Evolutionary conservation across 352 stramenopile genomes (phyloP), one percentile per base, ranked within the genome.

Genomic region (Saprolegnia diclina): DNA sequence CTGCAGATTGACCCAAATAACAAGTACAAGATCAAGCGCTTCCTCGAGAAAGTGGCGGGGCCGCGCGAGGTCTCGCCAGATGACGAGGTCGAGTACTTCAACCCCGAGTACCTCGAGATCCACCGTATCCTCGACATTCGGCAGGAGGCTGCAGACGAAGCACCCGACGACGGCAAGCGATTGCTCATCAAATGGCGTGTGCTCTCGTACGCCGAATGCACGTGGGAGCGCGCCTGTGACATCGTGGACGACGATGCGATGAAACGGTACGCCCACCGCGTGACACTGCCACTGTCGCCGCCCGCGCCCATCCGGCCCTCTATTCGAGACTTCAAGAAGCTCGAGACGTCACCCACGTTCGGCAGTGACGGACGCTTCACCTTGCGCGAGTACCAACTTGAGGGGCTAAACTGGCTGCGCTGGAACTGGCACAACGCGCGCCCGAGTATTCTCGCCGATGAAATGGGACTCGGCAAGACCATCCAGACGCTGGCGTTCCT

Each of bases 401-500:
- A 96, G 81, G 88, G 88, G 0, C 73, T 96, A 24, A 96, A 96
- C 65, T 96, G 88, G 88, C 67, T 96, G 65, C 73, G 93, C 38
- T 96, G 86, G 85, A 95, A 95, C 75, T 95, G 86, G 79, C 94
- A 91, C 73, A 96, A 96, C 57, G 88, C 90, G 53, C 87, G 87
- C 9, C 82, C 85, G 29, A 94, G 87, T 67, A 95, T 96, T 42
- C 59, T 96, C 29, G 89, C 89, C 1, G 89, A 96, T 67, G 89
- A 96, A 65, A 96, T 96, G 89, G 89, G 96, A 21, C 77, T 99
- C 21, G 91, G 91, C 44, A 97, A 97, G 78, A 97, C 91, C 19
- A 96, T 96, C 67, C 88, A 96, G 74, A 96, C 88, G 13, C 77
- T 96, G 2, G 79, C 94, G 4, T 99, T 99, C 74, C 74, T 99